Percentiles rank a stretch among this genome's conserved stretches.
Conservation (phyloP, 768 basidiomycete species). For the Phylloporus arenicola region DNA sequence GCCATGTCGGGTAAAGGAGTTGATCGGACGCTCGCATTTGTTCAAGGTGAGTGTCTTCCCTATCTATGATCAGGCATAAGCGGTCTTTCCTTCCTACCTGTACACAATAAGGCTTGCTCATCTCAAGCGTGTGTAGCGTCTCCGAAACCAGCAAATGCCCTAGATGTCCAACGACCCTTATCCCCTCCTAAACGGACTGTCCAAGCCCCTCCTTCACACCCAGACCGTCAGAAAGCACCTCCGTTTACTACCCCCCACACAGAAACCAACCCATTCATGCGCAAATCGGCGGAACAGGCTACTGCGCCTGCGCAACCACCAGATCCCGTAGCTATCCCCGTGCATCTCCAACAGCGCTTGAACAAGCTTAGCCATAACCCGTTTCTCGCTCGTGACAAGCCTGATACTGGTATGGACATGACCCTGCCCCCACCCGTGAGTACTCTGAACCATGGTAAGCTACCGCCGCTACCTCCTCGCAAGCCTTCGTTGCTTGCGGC, state of each 20-base stretch:
- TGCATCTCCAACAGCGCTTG: slow-evolving; percentile 10
- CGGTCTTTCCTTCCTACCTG: neutral
- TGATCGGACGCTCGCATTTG: slow-evolving; percentile 64
- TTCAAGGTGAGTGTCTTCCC: slow-evolving; percentile 51
- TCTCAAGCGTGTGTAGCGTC: slow-evolving; percentile 15
- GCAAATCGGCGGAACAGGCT: slow-evolving; percentile 18
- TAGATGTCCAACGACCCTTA: slow-evolving; percentile 5
- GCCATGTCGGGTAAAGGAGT: slow-evolving; percentile 55
- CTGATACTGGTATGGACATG: slow-evolving; percentile 11
- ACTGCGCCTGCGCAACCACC: neutral
- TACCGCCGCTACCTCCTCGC: slow-evolving; percentile 32
- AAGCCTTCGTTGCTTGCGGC: slow-evolving; percentile 28
- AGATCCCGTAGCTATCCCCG: slow-evolving; percentile 5
- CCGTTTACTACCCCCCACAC: slow-evolving; percentile 16
- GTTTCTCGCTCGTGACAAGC: slow-evolving; percentile 24
- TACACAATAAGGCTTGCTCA: slow-evolving; percentile 2
- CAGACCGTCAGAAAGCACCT: slow-evolving; percentile 22
- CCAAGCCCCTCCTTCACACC: slow-evolving; percentile 25
- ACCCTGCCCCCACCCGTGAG: neutral
- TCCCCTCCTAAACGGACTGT: slow-evolving; percentile 23
- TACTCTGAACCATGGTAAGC: slow-evolving; percentile 14
- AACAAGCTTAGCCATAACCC: slow-evolving; percentile 29
- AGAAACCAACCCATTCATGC: slow-evolving; percentile 29
- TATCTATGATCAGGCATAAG: neutral
- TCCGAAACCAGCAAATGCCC: slow-evolving; percentile 4